phyloP scores from a whole-genome alignment of 441 rosid species.

The Aquilaria agallochum region DNA sequence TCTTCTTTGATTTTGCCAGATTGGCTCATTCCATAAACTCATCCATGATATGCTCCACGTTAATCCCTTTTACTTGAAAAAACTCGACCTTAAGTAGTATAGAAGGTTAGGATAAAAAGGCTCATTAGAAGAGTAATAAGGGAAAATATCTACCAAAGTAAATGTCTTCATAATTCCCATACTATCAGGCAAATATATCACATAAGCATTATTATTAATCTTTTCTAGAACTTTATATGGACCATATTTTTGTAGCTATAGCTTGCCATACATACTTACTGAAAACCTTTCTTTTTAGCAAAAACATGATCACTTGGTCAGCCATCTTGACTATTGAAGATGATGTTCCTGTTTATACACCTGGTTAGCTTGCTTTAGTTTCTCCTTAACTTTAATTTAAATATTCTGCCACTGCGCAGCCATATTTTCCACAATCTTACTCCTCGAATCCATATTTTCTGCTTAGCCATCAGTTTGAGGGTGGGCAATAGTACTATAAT shows the following conservation, averaged over 20 bases:
- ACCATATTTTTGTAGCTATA: slow-evolving; percentile 8
- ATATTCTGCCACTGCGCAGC: too few relatives aligned
- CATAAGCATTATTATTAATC: slow-evolving; percentile 15
- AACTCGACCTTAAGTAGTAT: too few relatives aligned
- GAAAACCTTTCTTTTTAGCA: background rate
- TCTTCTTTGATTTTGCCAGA: too few relatives aligned
- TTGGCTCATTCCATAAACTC: too few relatives aligned
- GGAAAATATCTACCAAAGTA: background rate
- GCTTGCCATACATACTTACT: slow-evolving; percentile 1
- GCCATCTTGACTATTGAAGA: too few relatives aligned
- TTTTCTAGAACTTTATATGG: background rate
- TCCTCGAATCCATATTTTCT: too few relatives aligned
- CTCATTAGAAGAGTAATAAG: too few relatives aligned
- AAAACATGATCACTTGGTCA: background rate
- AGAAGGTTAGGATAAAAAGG: too few relatives aligned
- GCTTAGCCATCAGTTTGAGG: background rate
- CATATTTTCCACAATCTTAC: too few relatives aligned
- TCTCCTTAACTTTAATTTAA: background rate
- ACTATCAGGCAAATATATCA: background rate
- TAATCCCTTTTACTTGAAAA: too few relatives aligned
- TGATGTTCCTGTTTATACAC: background rate
- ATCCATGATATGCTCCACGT: too few relatives aligned
- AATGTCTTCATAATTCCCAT: background rate
- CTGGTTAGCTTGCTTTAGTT: background rate
- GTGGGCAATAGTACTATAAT: background rate